Percentiles rank a stretch among this genome's conserved stretches.
phyloP scores from a whole-genome alignment of 2,329 filamentous ascomycete species.

The Bipolaris bicolor region DNA sequence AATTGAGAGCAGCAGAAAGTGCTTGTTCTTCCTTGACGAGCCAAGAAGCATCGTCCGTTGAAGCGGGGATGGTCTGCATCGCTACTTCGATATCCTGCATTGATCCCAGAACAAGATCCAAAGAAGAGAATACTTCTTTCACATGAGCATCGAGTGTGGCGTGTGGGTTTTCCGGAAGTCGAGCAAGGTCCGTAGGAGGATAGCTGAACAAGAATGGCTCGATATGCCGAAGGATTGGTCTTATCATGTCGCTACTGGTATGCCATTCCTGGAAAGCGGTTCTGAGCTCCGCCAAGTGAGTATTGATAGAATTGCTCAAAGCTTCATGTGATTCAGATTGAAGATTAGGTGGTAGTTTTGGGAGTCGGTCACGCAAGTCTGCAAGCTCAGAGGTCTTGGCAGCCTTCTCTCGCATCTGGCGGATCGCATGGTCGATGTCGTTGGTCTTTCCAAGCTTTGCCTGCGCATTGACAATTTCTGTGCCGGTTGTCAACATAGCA shows the following conservation, averaged over 20 bases:
- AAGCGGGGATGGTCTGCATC: constrained; percentile 61
- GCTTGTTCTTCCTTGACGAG: constrained; percentile 58
- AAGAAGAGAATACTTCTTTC: constrained; percentile 65
- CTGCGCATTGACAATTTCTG: constrained; percentile 69
- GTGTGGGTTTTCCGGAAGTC: constrained; percentile 7
- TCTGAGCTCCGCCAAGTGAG: constrained; percentile 24
- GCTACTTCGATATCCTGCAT: constrained; percentile 73
- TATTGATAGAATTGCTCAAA: constrained; percentile 22
- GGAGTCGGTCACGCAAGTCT: constrained; percentile 26
- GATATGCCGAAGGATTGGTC: constrained; percentile 63
- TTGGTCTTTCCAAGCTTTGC: constrained; percentile 63
- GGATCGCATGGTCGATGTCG: constrained; percentile 34
- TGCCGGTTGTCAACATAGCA: constrained; percentile 68
- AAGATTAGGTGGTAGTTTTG: constrained; percentile 36
- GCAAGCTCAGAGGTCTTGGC: constrained; percentile 22
- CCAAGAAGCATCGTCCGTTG: constrained; percentile 69
- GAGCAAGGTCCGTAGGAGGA: constrained; percentile 6
- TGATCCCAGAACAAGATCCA: constrained; percentile 78
- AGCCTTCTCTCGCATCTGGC: constrained; percentile 35
- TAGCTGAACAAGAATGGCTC: constrained; percentile 63
- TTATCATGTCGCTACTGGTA: constrained; percentile 32
- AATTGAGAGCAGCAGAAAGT: constrained; percentile 56
- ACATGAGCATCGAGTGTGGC: constrained; percentile 57
- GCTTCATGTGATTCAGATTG: constrained; percentile 27
- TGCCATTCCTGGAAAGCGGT: constrained; percentile 27